A percentile compares a stretch with the other conserved stretches of the same genome.
phyloP scores from a whole-genome alignment of 2,329 filamentous ascomycete species.

The Paraconiothyrium sp. region DNA sequence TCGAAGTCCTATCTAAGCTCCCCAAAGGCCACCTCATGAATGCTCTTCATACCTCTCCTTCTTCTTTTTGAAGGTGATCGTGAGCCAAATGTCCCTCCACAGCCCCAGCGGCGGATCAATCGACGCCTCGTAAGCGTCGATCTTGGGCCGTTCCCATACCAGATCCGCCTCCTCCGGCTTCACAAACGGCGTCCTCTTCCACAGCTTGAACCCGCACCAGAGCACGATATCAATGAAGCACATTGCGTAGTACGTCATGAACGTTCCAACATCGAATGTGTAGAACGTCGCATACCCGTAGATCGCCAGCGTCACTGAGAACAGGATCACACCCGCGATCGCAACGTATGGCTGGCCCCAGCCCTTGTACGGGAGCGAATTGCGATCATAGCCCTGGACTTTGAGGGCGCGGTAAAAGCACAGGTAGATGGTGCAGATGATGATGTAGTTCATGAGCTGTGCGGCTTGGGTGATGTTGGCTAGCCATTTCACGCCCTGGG shows the following conservation, averaged over 20 bases:
- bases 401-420: slow-evolving; percentile 22
- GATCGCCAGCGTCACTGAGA: slow-evolving; percentile 14
- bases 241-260: slow-evolving; percentile 55
- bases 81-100: slow-evolving; percentile 25
- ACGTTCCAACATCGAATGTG: slow-evolving; percentile 41
- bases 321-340: slow-evolving; percentile 17
- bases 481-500: slow-evolving; percentile 72
- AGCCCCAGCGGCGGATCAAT: slow-evolving; percentile 23
- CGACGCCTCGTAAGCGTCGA: slow-evolving; percentile 47
- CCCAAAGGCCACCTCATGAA: neutral
- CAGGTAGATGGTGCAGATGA: slow-evolving; percentile 23
- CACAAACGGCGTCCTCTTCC: slow-evolving; percentile 65
- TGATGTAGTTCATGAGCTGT: slow-evolving; percentile 24
- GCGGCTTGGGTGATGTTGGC: slow-evolving; percentile 23
- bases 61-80: slow-evolving; percentile 19
- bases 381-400: slow-evolving; percentile 17
- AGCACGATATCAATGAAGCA: slow-evolving; percentile 42
- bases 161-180: slow-evolving; percentile 51
- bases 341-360: slow-evolving; percentile 24
- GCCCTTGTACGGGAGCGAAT: slow-evolving; percentile 21
- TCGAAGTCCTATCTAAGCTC: neutral
- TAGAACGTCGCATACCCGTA: slow-evolving; percentile 25
- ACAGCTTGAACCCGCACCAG: slow-evolving; percentile 66
- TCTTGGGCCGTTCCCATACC: slow-evolving; percentile 52
- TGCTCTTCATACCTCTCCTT: slow-evolving; percentile 3